Evolutionary conservation across 805 yeast genomes (phyloP), one percentile per base, ranked within the genome.

Genomic region (Monosporozyma solicola): DNA sequence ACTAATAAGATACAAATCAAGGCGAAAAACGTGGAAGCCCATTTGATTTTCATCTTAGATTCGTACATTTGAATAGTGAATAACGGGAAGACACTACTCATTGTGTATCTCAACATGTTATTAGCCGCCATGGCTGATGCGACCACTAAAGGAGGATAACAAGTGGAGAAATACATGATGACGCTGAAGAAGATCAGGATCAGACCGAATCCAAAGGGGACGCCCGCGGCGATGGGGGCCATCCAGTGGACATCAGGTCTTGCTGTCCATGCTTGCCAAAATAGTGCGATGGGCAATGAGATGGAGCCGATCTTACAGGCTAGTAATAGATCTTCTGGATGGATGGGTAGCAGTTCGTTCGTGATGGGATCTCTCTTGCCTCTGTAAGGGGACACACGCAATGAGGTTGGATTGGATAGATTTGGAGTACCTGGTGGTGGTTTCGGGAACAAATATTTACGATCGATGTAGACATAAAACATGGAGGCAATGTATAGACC

Each of bases 51-150:
- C 62, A 90, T 72, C 46, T 76, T 82, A 1, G 39, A 35, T 20
- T 76, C 66, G 72, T 85, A 84, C 95, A 90, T 87, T 70, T 89
- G 96, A 22, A 82, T 79, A 1, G 90, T 86, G 71, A 90, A 89
- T 54, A 90, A 74, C 53, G 96, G 96, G 95, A 75, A 90, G 84
- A 22, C 87, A 6, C 88, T 82, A 9, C 95, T 88, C 56, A 85
- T 66, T 33, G 84, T 59, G 64, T 87, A 88, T 71, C 97, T 79
- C 53, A 84, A 68, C 62, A 90, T 73, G 66, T 87, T 87, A 70
- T 89, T 90, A 13, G 96, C 96, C 37, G 96, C 96, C 56, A 88
- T 68, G 3, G 95, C 92, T n/a, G 92, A 83, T 0, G 96, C 96
- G 24, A 88, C 85, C 35, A 78, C 77, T 35, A 82, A 68, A 48